Evolutionary conservation across 352 stramenopile species (phyloP), one percentile per base, ranked within the genome.

Genomic region (Phytopythium chamaehyphon): DNA sequence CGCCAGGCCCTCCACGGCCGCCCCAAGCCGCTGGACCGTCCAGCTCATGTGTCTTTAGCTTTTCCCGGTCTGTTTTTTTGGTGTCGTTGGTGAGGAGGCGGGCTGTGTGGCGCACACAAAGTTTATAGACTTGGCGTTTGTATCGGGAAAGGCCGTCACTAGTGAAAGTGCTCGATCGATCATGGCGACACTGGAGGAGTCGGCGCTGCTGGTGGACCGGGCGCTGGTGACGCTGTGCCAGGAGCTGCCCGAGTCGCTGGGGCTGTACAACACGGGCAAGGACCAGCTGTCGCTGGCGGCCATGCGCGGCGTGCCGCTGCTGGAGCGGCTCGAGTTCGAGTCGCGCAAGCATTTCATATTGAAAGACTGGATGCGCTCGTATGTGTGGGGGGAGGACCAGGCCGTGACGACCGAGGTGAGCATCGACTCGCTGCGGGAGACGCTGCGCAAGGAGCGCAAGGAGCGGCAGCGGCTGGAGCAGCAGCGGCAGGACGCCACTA

Each of bases 171-270:
- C 18, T n/a, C 28, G 5, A 28, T 3, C 4, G 2, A 36, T 28
- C 2, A 91, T 91, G 77, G 84, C 45, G 45, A 40, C 79, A 57
- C 48, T 92, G 40, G 63, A 85, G 15, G 76, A 92, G 62, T 85
- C 78, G 10, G 70, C 66, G 10, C 69, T 86, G 51, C 66, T 92
- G 16, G 71, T 92, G 58, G 82, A 92, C 62, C 78, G 82, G 42
- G 75, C 78, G 51, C 68, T 92, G 1, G 78, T 92, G 55, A 92
- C 82, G 59, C 66, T 92, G 39, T 92, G 78, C 53, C 45, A 56
- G 23, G 75, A 89, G 51, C 67, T 92, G 47, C 82, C 82, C n/a
- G 82, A 92, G 67, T 86, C 76, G 11, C 58, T 92, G 18, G 78
- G 74, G 14, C 72, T 92, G 1, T 88, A 88, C 59, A 83, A 92